These are phyloP conservation scores for Knufia petricola DNA, from an alignment of 2,329 filamentous ascomycete species.

Conservation along the genomic window DNA sequence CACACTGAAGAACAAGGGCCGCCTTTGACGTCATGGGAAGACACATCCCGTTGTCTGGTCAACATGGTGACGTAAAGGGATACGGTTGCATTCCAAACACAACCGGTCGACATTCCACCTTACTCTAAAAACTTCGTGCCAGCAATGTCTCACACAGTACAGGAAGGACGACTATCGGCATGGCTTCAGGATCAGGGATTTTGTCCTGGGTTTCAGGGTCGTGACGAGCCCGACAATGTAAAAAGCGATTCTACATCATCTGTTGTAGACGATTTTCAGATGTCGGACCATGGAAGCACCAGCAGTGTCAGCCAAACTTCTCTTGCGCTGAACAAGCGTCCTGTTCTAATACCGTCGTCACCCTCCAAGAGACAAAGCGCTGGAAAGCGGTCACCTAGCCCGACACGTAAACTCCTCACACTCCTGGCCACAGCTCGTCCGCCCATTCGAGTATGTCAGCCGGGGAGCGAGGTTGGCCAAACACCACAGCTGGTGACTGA, in stretches of 20 bases:
- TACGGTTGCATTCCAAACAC: not conserved
- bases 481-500: not conserved
- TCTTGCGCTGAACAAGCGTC: conserved; percentile 1
- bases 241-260: not conserved
- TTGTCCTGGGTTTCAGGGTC: not conserved
- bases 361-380: not conserved
- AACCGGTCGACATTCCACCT: not conserved
- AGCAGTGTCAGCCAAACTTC: conserved; percentile 1
- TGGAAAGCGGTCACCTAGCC: not conserved
- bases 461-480: not conserved
- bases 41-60: too few species aligned
- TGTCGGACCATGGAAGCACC: not conserved
- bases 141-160: not conserved
- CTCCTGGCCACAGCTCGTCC: not conserved
- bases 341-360: not conserved
- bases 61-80: not conserved
- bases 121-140: not conserved
- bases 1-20: too few species aligned
- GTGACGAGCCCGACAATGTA: not conserved
- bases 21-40: too few species aligned
- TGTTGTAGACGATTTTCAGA: conserved; percentile 1
- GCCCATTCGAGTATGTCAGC: conserved; percentile 5
- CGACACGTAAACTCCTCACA: conserved; percentile 1
- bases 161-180: not conserved
- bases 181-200: not conserved